These are phyloP conservation scores for Xylogone sp. DNA, from an alignment of 2,329 filamentous ascomycete species.

Conservation along the genomic window DNA sequence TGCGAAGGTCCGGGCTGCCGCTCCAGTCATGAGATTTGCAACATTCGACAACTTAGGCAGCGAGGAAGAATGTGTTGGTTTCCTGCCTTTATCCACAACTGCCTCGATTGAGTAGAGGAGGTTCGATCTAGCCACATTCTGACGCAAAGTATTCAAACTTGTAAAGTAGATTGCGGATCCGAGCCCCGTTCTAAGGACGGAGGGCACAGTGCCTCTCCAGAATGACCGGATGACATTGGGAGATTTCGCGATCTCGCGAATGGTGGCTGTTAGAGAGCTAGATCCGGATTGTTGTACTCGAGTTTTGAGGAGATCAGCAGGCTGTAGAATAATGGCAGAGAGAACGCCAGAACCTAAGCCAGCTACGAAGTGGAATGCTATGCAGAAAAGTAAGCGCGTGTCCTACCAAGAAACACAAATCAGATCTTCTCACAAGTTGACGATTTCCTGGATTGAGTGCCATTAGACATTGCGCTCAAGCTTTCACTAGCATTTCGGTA, in stretches of 20 bases:
- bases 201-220: conserved; percentile 91
- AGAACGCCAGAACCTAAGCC: conserved; percentile 84
- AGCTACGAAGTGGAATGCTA: conserved; percentile 82
- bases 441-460: conserved; percentile 42
- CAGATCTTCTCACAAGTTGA: conserved; percentile 38
- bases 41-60: conserved; percentile 80
- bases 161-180: conserved; percentile 95
- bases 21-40: conserved; percentile 82
- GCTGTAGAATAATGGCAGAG: conserved; percentile 87
- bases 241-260: conserved; percentile 65
- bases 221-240: conserved; percentile 64
- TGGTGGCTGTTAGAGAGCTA: conserved; percentile 62
- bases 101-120: conserved; percentile 29
- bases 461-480: conserved; percentile 44
- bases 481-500: conserved; percentile 1
- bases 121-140: conserved; percentile 51
- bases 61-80: conserved; percentile 54
- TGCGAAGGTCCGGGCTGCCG: conserved; percentile 77
- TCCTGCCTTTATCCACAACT: conserved; percentile 18
- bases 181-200: conserved; percentile 87
- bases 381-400: conserved; percentile 3
- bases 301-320: conserved; percentile 94
- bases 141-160: conserved; percentile 77
- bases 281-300: conserved; percentile 84
- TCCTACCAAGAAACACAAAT: neutral